These are phyloP conservation scores for Neurospora tetraspora DNA, from an alignment of 495 filamentous ascomycete genomes.

Conservation along the genomic window DNA sequence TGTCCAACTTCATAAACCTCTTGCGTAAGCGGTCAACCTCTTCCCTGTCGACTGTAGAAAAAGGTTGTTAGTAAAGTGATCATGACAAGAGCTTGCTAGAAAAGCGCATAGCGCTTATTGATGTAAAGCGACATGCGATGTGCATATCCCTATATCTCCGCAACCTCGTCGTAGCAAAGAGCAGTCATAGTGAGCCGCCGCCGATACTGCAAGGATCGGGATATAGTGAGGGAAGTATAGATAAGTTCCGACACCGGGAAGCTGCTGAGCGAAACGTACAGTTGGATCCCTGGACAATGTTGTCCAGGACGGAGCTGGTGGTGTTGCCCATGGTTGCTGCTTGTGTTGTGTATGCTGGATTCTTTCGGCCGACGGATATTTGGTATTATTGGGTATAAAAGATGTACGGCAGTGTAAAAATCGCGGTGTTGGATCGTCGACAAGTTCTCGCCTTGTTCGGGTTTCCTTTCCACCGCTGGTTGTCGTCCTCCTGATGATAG, in stretches of 20 bases:
- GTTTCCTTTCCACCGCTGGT: background rate
- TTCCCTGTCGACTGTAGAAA: slow-evolving; percentile 73
- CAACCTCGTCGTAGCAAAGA: background rate
- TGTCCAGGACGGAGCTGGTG: slow-evolving; percentile 77
- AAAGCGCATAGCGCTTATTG: background rate
- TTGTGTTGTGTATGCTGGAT: background rate
- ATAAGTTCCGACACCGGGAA: background rate
- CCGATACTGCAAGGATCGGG: background rate
- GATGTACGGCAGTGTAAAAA: background rate
- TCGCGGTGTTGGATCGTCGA: background rate
- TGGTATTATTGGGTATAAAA: background rate
- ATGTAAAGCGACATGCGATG: background rate
- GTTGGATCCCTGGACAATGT: slow-evolving; percentile 92
- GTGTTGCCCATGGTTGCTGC: slow-evolving; percentile 66
- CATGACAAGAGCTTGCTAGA: background rate
- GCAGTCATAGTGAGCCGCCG: background rate
- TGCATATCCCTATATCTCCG: background rate
- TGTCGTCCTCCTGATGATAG: background rate
- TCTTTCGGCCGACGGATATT: background rate
- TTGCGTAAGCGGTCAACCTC: slow-evolving; percentile 93
- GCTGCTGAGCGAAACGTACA: slow-evolving; percentile 44
- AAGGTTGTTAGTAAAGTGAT: background rate
- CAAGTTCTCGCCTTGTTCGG: background rate
- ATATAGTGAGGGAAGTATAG: background rate
- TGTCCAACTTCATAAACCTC: slow-evolving; percentile 98